These are phyloP conservation scores for Trichoderma asperellum DNA, from an alignment of 2,329 filamentous ascomycete species.

Conservation along the genomic window DNA sequence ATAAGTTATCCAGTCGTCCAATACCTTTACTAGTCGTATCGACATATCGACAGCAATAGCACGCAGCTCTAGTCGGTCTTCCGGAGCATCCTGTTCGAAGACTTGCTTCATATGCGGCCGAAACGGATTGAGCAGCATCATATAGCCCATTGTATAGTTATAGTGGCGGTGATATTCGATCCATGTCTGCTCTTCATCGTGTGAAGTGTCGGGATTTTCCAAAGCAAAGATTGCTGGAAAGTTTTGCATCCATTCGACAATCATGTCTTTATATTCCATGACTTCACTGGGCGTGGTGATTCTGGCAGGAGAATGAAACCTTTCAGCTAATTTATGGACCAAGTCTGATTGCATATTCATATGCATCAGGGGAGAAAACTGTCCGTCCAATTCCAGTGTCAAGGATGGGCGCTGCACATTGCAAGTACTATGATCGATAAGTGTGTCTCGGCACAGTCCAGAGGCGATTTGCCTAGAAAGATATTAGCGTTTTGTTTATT, in stretches of 20 bases:
- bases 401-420: slow-evolving; percentile 37
- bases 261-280: slow-evolving; percentile 37
- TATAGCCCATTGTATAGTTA: slow-evolving; percentile 49
- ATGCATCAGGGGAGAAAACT: slow-evolving; percentile 37
- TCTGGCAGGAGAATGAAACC: slow-evolving; percentile 37
- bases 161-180: slow-evolving; percentile 53
- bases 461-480: slow-evolving; percentile 41
- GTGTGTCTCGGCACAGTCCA: slow-evolving; percentile 38
- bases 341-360: slow-evolving; percentile 40
- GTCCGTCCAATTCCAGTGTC: slow-evolving; percentile 36
- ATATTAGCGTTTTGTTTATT: neutral
- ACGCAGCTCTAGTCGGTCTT: slow-evolving; percentile 43
- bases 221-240: slow-evolving; percentile 49
- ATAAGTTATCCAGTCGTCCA: slow-evolving; percentile 48
- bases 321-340: slow-evolving; percentile 33
- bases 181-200: slow-evolving; percentile 46
- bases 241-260: slow-evolving; percentile 47
- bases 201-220: slow-evolving; percentile 45
- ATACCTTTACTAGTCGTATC: slow-evolving; percentile 47
- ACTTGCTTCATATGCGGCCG: slow-evolving; percentile 48
- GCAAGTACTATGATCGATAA: slow-evolving; percentile 40
- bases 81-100: slow-evolving; percentile 36
- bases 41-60: slow-evolving; percentile 48
- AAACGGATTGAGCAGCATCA: slow-evolving; percentile 52
- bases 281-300: slow-evolving; percentile 37